Percentiles rank a stretch among this genome's conserved stretches.
Conservation (phyloP, 768 basidiomycete genomes). For the Hypsizygus marmoreus region DNA sequence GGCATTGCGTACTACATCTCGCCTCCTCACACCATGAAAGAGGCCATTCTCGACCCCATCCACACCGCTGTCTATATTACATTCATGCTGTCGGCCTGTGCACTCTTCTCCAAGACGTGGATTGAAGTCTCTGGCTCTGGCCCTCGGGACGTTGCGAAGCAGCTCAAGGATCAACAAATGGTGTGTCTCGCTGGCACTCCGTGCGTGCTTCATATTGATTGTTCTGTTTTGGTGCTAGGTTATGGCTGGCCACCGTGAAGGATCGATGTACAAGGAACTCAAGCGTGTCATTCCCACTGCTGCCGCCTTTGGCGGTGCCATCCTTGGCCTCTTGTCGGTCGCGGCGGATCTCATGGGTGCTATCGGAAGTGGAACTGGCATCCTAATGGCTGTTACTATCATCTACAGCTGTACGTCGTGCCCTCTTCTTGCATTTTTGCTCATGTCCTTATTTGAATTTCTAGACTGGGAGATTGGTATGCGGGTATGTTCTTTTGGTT, state of each 20-base stretch:
- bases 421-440: slow-evolving; percentile 8
- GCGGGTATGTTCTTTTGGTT: slow-evolving; percentile 43
- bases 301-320: slow-evolving; percentile 96
- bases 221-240: slow-evolving; percentile 45
- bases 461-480: slow-evolving; percentile 95
- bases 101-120: slow-evolving; percentile 99
- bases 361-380: slow-evolving; percentile 93
- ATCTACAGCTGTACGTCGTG: slow-evolving; percentile 83
- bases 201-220: not conserved
- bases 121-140: slow-evolving; percentile 97
- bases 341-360: slow-evolving; percentile 95
- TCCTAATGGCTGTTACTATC: slow-evolving; percentile 96
- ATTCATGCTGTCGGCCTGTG: slow-evolving; percentile 93
- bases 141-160: slow-evolving; percentile 94
- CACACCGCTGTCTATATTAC: slow-evolving; percentile 89
- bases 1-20: slow-evolving; percentile 99
- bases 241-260: slow-evolving; percentile 91
- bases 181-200: slow-evolving; percentile 38
- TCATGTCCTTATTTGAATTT: slow-evolving; percentile 7
- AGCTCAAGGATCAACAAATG: slow-evolving; percentile 98
- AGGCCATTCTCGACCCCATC: slow-evolving; percentile 88
- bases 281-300: slow-evolving; percentile 98
- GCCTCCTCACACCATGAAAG: slow-evolving; percentile 90
- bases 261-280: slow-evolving; percentile 98
- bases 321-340: slow-evolving; percentile 88